Evolutionary conservation across 2,329 filamentous ascomycete genomes (phyloP), one percentile per base, ranked within the genome.

Genomic region (Emericellopsis cladophorae): DNA sequence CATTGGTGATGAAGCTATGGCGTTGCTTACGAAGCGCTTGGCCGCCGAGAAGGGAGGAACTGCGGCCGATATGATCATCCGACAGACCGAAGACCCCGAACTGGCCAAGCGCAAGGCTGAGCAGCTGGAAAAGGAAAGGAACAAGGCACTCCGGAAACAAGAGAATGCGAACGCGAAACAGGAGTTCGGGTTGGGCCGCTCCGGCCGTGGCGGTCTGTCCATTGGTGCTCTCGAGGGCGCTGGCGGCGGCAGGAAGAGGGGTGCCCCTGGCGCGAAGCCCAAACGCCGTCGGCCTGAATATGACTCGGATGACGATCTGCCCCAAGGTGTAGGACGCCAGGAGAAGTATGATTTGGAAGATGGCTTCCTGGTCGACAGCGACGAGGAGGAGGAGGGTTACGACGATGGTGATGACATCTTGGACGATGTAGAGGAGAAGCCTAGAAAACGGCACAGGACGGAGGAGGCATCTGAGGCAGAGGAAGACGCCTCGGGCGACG

Each of bases 281-380:
- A 76, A 74, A 60, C 66, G 69, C 51, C 67, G 68, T 26, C 67
- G 70, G 32, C 66, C 70, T 44, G 83, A 84, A 49, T 84, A 86
- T 45, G 83, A 89, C 51, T 85, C 85, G 8, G 84, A 88, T 50
- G 82, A 86, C 49, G 82, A 84, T 44, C 67, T 79, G 31, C 75
- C 76, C 14, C 70, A 73, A 31, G 74, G 76, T 26, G 66, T 66
- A 36, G 70, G 71, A 26, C 73, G 75, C 40, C 72, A 81, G 44
- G 81, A 89, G 48, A 81, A 86, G 48, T 90, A 90, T 54, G 84
- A 89, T 46, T 72, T 81, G 54, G 82, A 82, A 29, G 84, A 90
- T 52, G 84, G 81, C 43, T 90, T 90, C 55, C 73, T 90, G 42
- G 84, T 81, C 4, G 70, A 69, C 4, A 87, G 81, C 51, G 84